These are phyloP conservation scores for Plasmopara muralis DNA, from an alignment of 352 stramenopile genomes.

Conservation along the genomic window DNA sequence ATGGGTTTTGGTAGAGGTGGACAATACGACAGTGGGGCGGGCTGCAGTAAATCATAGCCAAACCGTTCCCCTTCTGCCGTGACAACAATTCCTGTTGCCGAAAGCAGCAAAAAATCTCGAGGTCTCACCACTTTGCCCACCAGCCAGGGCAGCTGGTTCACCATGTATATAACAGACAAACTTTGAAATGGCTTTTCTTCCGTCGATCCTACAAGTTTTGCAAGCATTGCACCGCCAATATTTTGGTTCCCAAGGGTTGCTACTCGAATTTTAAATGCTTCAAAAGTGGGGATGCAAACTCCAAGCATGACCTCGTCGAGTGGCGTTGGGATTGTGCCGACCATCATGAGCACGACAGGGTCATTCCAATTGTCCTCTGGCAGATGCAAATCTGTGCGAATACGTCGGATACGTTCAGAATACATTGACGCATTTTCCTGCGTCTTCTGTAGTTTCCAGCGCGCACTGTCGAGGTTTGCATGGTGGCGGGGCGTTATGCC, in stretches of 20 bases:
- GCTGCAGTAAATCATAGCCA: slow-evolving; percentile 51
- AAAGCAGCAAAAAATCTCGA: slow-evolving; percentile 37
- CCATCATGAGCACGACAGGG: slow-evolving; percentile 30
- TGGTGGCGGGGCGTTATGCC: slow-evolving; percentile 19
- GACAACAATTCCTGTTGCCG: slow-evolving; percentile 33
- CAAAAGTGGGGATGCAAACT: slow-evolving; percentile 31
- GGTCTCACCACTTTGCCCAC: slow-evolving; percentile 37
- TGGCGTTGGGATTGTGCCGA: slow-evolving; percentile 33
- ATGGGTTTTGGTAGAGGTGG: slow-evolving; percentile 18
- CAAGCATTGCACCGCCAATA: slow-evolving; percentile 40
- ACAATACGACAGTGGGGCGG: slow-evolving; percentile 30
- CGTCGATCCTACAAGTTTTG: slow-evolving; percentile 38
- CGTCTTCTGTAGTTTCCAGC: slow-evolving; percentile 34
- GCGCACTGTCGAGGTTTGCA: slow-evolving; percentile 22
- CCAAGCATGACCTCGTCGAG: slow-evolving; percentile 64
- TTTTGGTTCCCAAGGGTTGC: slow-evolving; percentile 21
- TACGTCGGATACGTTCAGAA: slow-evolving; percentile 21
- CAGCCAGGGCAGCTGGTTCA: slow-evolving; percentile 27
- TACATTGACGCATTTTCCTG: slow-evolving; percentile 30
- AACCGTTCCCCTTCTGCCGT: slow-evolving; percentile 33
- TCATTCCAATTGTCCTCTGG: slow-evolving; percentile 27
- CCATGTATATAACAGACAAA: slow-evolving; percentile 43
- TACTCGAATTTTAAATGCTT: slow-evolving; percentile 31
- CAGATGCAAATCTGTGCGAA: slow-evolving; percentile 22
- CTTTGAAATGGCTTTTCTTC: slow-evolving; percentile 36